phyloP scores from a whole-genome alignment of 1,284 basidiomycete genomes.

The Ceratobasidium sp. region DNA sequence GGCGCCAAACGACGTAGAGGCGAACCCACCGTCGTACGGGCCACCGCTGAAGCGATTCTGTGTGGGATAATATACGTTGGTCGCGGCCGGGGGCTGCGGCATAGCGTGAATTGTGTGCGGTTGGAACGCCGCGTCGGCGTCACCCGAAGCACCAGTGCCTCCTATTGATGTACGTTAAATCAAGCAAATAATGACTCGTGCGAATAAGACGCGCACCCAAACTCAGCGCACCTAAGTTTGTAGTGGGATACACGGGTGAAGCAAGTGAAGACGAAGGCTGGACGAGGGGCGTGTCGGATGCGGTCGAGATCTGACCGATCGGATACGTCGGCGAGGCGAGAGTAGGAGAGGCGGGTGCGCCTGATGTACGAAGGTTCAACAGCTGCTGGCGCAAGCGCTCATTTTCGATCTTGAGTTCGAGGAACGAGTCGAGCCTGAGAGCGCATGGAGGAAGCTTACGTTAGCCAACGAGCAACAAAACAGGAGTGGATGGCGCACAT shows the following conservation, averaged over 20 bases:
- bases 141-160: conserved; percentile 6
- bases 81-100: conserved; percentile 40
- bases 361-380: conserved; percentile 48
- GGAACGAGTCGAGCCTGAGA: conserved; percentile 77
- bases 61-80: conserved; percentile 33
- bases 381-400: conserved; percentile 65
- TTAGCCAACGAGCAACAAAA: neutral
- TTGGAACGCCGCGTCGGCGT: conserved; percentile 41
- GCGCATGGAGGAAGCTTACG: neutral
- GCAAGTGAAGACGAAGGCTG: conserved; percentile 17
- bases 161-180: conserved; percentile 6
- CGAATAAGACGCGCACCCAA: neutral
- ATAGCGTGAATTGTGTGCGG: conserved; percentile 44
- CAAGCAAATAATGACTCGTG: conserved; percentile 12
- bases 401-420: conserved; percentile 84
- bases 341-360: conserved; percentile 28
- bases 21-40: conserved; percentile 9
- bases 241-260: conserved; percentile 27
- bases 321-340: conserved; percentile 47
- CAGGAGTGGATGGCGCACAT: conserved; percentile 65
- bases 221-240: conserved; percentile 1
- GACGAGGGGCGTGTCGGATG: conserved; percentile 23
- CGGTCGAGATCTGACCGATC: conserved; percentile 37
- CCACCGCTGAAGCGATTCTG: conserved; percentile 24
- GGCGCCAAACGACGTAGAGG: conserved; percentile 9